These are phyloP conservation scores for Calonectria multiphialidica DNA, from an alignment of 2,329 filamentous ascomycete species.

Conservation along the genomic window DNA sequence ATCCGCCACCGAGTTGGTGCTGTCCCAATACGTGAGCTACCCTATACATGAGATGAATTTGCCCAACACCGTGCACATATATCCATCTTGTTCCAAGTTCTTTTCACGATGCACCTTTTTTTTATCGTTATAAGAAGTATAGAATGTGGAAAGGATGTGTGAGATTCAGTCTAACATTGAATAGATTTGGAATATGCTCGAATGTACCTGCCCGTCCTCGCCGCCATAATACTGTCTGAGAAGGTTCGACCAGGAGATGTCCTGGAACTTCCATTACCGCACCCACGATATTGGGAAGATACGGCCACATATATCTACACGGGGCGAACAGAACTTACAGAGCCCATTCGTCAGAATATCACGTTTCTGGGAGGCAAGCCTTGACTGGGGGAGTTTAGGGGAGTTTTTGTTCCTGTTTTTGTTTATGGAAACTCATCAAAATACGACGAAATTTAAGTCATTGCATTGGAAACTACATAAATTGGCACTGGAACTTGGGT, in stretches of 20 bases:
- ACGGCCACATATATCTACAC: slow-evolving; percentile 69
- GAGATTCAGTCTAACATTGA: slow-evolving; percentile 8
- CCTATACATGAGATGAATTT: slow-evolving; percentile 11
- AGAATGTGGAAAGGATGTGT: neutral
- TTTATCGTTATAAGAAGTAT: neutral
- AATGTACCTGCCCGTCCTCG: slow-evolving; percentile 63
- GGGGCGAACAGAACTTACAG: slow-evolving; percentile 57
- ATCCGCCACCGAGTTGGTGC: slow-evolving; percentile 24
- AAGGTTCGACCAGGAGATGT: slow-evolving; percentile 64
- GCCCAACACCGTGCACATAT: neutral
- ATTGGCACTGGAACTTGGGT: too few species aligned
- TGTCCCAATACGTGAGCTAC: slow-evolving; percentile 42
- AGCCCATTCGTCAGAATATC: slow-evolving; percentile 64
- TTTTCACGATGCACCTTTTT: neutral
- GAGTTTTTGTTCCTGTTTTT: neutral
- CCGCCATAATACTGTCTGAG: slow-evolving; percentile 66
- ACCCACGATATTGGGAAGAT: slow-evolving; percentile 67
- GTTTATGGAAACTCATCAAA: neutral
- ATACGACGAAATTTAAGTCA: neutral
- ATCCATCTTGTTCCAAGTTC: neutral
- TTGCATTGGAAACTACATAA: too few species aligned
- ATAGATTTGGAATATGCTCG: slow-evolving; percentile 49
- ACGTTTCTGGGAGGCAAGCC: slow-evolving; percentile 65
- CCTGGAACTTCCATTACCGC: slow-evolving; percentile 69
- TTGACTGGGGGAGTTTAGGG: too few species aligned